Conservation (phyloP, 257 asterid species). For the Primulina tabacum region DNA sequence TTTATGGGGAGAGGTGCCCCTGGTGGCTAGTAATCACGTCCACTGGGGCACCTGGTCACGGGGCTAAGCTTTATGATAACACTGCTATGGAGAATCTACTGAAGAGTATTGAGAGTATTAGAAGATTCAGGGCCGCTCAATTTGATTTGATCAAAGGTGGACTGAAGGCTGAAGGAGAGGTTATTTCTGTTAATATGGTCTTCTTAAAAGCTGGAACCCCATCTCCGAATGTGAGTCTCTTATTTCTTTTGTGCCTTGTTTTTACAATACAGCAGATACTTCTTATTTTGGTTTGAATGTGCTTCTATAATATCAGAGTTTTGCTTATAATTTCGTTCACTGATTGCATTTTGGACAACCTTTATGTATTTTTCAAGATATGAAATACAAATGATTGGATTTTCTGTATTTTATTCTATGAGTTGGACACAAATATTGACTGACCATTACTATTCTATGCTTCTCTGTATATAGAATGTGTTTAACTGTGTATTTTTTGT, state of each 20-base stretch:
- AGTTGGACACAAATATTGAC: background rate
- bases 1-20: conserved; percentile 82
- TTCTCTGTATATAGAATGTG: background rate
- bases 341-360: background rate
- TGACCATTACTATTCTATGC: background rate
- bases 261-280: background rate
- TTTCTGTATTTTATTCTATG: background rate
- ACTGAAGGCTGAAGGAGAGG: conserved; percentile 76
- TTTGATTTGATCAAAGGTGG: conserved; percentile 88
- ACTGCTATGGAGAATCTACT: conserved; percentile 90
- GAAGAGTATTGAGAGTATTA: conserved; percentile 75
- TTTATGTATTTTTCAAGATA: background rate
- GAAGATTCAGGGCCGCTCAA: conserved; percentile 81
- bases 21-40: conserved; percentile 91
- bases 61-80: conserved; percentile 88
- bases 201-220: conserved; percentile 95
- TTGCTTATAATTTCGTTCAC: background rate
- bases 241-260: background rate
- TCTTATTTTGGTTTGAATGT: background rate
- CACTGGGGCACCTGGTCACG: conserved; percentile 89
- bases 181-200: conserved; percentile 81
- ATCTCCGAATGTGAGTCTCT: conserved; percentile 63
- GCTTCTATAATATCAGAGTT: background rate
- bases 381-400: background rate
- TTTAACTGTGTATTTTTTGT: conserved; percentile 20